phyloP scores from a whole-genome alignment of 176 grass and related monocot species.

The Microstegium vimineum region DNA sequence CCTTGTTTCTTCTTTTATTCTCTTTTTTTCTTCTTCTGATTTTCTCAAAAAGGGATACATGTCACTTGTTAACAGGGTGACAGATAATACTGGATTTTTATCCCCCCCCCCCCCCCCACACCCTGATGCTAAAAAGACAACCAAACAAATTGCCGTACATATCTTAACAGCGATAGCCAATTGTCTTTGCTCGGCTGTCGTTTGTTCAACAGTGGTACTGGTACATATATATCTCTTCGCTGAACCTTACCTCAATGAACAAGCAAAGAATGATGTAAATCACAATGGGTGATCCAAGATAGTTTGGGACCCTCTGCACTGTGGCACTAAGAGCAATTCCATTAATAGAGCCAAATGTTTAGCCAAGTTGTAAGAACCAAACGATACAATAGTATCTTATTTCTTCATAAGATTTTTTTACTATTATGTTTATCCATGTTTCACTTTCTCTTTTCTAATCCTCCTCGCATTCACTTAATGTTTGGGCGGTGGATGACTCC shows the following conservation, averaged over 20 bases:
- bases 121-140: conserved; percentile 5
- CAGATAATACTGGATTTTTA: background rate
- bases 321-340: no score
- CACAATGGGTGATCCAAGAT: background rate
- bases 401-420: no score
- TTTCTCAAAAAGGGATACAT: background rate
- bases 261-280: background rate
- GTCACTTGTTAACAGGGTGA: background rate
- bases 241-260: background rate
- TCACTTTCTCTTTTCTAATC: no score
- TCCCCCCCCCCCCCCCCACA: no score
- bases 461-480: no score
- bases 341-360: no score
- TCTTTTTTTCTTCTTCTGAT: background rate
- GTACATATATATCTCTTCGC: background rate
- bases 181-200: conserved; percentile 2
- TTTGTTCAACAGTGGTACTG: background rate
- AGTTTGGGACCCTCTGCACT: background rate
- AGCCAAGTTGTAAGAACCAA: no score
- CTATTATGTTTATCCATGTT: no score
- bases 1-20: background rate
- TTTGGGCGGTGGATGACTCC: no score
- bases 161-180: background rate
- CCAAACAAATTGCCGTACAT: background rate
- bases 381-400: no score